These are phyloP conservation scores for Phytophthora pini DNA, from an alignment of 352 stramenopile species.

Conservation along the genomic window DNA sequence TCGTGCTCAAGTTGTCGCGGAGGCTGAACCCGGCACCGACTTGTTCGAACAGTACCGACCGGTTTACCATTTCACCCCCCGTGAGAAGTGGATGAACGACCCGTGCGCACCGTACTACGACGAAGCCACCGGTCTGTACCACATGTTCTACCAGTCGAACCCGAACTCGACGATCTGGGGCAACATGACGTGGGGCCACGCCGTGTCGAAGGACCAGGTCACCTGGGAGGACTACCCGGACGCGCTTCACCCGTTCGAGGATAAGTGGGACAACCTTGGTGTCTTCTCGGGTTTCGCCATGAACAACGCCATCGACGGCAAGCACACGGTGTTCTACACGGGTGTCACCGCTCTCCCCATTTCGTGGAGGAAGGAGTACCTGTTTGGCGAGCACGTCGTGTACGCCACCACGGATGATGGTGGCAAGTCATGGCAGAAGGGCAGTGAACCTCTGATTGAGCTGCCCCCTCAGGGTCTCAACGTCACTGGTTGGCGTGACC, in stretches of 20 bases:
- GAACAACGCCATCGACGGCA: constrained; percentile 62
- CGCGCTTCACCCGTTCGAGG: constrained; percentile 54
- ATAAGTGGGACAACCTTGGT: constrained; percentile 75
- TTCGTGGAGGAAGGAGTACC: constrained; percentile 56
- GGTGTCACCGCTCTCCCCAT: constrained; percentile 55
- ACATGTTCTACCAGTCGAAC: constrained; percentile 87
- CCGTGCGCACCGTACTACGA: constrained; percentile 82
- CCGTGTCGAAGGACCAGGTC: constrained; percentile 73
- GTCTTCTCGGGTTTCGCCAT: constrained; percentile 79
- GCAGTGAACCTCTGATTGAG: constrained; percentile 54
- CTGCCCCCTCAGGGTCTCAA: constrained; percentile 53
- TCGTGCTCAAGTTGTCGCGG: constrained; percentile 11
- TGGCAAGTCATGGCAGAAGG: constrained; percentile 71
- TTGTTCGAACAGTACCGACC: constrained; percentile 64
- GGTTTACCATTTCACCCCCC: constrained; percentile 64
- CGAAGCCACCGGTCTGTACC: constrained; percentile 61
- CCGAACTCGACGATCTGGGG: constrained; percentile 63
- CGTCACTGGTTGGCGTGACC: constrained; percentile 73
- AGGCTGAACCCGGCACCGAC: constrained; percentile 15
- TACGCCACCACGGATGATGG: constrained; percentile 68
- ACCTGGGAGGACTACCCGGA: constrained; percentile 75
- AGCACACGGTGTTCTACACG: constrained; percentile 77
- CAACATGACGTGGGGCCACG: constrained; percentile 85
- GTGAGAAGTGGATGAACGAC: constrained; percentile 88
- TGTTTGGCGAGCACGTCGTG: constrained; percentile 72